phyloP scores from a whole-genome alignment of 805 yeast genomes.

The Starmerella roubikii region DNA sequence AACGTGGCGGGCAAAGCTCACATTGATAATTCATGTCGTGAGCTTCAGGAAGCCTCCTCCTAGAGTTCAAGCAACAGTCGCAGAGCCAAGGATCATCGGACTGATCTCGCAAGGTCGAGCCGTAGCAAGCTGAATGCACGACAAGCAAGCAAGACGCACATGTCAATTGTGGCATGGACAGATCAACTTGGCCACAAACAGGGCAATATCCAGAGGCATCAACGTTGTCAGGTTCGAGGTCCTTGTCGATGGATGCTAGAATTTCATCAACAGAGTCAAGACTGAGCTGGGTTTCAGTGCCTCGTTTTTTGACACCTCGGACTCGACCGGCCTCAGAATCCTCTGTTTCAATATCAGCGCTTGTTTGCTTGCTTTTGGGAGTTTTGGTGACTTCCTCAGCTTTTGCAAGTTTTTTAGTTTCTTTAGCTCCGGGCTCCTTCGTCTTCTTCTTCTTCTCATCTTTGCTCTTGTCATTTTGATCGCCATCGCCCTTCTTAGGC shows the following conservation, averaged over 20 bases:
- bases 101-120: background rate
- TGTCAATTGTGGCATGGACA: conserved; percentile 9
- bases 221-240: background rate
- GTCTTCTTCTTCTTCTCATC: background rate
- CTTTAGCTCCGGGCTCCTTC: background rate
- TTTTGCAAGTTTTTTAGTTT: background rate
- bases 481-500: conserved; percentile 1
- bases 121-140: conserved; percentile 18
- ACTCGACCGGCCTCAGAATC: background rate
- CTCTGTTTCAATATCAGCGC: background rate
- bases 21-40: conserved; percentile 27
- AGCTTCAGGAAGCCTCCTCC: conserved; percentile 25
- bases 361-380: background rate
- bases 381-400: background rate
- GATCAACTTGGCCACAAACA: conserved; percentile 17
- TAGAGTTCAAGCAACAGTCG: conserved; percentile 60
- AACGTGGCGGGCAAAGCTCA: conserved; percentile 11
- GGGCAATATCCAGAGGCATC: conserved; percentile 8
- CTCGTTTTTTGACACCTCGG: background rate
- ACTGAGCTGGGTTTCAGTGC: background rate
- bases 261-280: conserved; percentile 6
- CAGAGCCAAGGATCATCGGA: conserved; percentile 32
- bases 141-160: conserved; percentile 15
- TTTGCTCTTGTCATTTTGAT: background rate
- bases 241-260: conserved; percentile 3